Evolutionary conservation across 2,329 filamentous ascomycete species (phyloP), one percentile per base, ranked within the genome.

Genomic region (Acephala macrosclerotiorum): DNA sequence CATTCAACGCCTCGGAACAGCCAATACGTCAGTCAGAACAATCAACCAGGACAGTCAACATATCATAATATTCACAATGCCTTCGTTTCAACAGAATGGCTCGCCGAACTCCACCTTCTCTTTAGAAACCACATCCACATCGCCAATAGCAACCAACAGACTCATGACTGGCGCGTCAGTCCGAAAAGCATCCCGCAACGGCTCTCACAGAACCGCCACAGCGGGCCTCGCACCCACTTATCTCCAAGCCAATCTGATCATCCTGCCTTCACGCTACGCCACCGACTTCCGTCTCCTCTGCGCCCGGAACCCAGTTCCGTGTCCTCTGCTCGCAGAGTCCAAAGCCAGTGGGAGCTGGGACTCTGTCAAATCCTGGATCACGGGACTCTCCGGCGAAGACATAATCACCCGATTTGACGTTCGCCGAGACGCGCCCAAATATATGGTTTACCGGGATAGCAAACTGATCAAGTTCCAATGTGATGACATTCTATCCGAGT

Each of bases 231-330:
- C 87, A 2, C 83, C 84, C 0, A 80, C 79, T 14, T 82, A 84
- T 70, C 77, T 90, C 16, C 87, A 90, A 79, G 87, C 87, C 45
- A 90, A 90, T 70, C 79, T 90, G 42, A 81, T 90, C 45, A 80
- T 89, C 12, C 79, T 90, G 0, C 87, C 87, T 0, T 83, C 82
- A 1, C 75, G 78, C 36, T 86, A 88, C 74, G 87, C 87, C 14
- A 60, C 77, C 20, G 85, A 89, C 73, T 90, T 89, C 74, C 81
- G 83, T 14, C 74, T 81, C 20, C 83, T 90, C 26, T 90, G 87
- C 74, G 79, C 80, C 1, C 82, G 87, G 58, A 90, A 90, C 69
- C 85, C 87, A 2, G 87, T 89, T 0, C 83, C 87, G 0, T 90
- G 87, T 70, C 87, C 87, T 0, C 77, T 90, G 0, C 78, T 90